Evolutionary conservation across 108 stramenopile species (phyloP), one percentile per base, ranked within the genome.

Genomic region (Cyclotella kingstonii): DNA sequence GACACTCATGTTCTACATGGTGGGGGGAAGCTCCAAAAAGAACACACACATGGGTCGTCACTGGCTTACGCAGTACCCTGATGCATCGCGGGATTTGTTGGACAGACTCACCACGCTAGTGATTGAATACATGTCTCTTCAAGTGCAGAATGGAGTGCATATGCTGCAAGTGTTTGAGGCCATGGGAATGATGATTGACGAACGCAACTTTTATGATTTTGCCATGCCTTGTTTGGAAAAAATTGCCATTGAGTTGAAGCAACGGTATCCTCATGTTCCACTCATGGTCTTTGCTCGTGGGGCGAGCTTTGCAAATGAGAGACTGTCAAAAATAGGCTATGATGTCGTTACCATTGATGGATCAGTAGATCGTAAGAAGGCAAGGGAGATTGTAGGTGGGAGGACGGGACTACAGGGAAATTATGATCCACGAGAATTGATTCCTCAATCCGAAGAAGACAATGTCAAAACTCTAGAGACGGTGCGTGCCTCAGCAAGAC

Each of bases 1-100:
- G 91, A 97, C 96, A 5, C 81, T 97, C 11, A 68, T 97, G 36
- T 97, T 89, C 73, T 97, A 97, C 77, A 94, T 96, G 88, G 93
- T 97, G 4, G 96, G 96, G 19, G 96, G 95, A 57, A 87, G 85
- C 8, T 91, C 89, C 36, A 91, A 92, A 59, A 92, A 91, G 73
- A 96, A 96, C 60, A 80, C 62, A 28, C 78, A 86, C 7, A 78
- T 81, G 45, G 96, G 94, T 11, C 77, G 84, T 60, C 55, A 83
- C 26, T 97, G 94, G 91, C 63, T 95, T 15, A 56, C 66, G 12
- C 70, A 89, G 22, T 67, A 96, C 56, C 89, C 95, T 3, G 81
- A 88, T 31, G 93, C 83, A 33, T 89, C 94, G 5, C 66, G 60
- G 22, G 59, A 58, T 42, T 62, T 97, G 30, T 70, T 97, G 39